Percentiles rank a stretch among this genome's conserved stretches.
These are phyloP conservation scores for Ocimum tenuiflorum DNA, from an alignment of 257 asterid species.

Conservation along the genomic window DNA sequence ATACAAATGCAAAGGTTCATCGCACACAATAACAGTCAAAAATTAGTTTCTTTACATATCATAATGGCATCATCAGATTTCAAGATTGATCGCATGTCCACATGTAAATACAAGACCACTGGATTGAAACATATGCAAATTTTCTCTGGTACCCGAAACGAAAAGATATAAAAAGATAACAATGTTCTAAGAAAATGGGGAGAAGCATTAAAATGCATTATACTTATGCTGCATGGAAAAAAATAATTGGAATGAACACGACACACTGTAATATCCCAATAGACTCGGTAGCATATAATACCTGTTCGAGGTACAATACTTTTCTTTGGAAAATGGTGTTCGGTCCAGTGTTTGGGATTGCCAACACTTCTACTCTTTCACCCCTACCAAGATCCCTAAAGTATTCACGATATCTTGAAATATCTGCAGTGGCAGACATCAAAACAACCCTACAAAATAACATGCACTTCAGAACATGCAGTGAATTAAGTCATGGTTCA, in stretches of 20 bases:
- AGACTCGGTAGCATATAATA: constrained; percentile 22
- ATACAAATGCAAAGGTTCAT: constrained; percentile 4
- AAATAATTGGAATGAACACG: neutral
- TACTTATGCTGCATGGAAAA: neutral
- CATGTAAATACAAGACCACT: neutral
- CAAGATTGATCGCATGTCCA: neutral
- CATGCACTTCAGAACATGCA: constrained; percentile 13
- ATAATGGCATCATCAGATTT: neutral
- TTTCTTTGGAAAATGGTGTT: constrained; percentile 53
- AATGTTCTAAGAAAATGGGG: neutral
- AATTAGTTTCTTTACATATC: no score
- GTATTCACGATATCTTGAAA: constrained; percentile 75
- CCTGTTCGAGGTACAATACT: constrained; percentile 84
- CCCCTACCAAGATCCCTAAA: constrained; percentile 82
- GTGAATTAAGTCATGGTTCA: constrained; percentile 1
- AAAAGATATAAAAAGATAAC: neutral
- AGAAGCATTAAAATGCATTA: neutral
- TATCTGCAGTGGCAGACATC: constrained; percentile 99
- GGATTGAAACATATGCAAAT: neutral
- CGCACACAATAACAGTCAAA: neutral
- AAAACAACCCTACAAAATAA: constrained; percentile 75
- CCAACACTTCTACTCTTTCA: constrained; percentile 89
- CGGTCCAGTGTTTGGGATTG: constrained; percentile 59
- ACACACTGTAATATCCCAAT: constrained; percentile 6
- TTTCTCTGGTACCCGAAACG: neutral